Evolutionary conservation across 1,284 basidiomycete species (phyloP).

Genomic region (Malassezia vespertilionis): DNA sequence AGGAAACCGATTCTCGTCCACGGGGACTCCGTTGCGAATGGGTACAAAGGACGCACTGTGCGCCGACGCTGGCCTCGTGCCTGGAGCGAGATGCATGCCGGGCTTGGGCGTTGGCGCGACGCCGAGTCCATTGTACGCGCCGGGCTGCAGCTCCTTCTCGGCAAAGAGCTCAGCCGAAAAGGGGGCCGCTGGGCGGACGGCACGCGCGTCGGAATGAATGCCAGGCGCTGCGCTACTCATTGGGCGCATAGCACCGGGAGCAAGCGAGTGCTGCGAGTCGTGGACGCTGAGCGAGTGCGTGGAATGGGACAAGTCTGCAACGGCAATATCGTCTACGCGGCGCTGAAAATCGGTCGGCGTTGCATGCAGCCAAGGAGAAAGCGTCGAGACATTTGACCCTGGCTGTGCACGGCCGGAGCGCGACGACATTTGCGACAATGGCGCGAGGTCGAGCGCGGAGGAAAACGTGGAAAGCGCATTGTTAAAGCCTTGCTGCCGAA

Average conservation of each 20-base stretch:
- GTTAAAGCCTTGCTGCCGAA: slow-evolving; percentile 50
- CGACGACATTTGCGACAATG: slow-evolving; percentile 68
- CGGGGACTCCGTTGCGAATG: too few species aligned
- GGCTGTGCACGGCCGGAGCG: slow-evolving; percentile 48
- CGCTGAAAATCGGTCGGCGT: background rate
- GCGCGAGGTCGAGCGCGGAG: slow-evolving; percentile 80
- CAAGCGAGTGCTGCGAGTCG: too few species aligned
- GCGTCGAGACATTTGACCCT: slow-evolving; percentile 47
- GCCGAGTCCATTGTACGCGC: too few species aligned
- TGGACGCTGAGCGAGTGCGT: background rate
- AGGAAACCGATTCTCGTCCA: too few species aligned
- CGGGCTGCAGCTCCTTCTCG: background rate
- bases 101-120: background rate
- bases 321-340: background rate
- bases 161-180: slow-evolving; percentile 7
- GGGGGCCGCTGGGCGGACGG: too few species aligned
- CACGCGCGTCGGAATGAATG: too few species aligned
- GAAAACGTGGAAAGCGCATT: slow-evolving; percentile 76
- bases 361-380: slow-evolving; percentile 14
- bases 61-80: too few species aligned
- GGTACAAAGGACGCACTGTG: background rate
- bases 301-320: background rate
- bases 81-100: background rate
- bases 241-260: too few species aligned
- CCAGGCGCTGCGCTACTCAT: too few species aligned